Conservation (phyloP, 208 protist genomes). For the Acanthamoeba healyi region DNA sequence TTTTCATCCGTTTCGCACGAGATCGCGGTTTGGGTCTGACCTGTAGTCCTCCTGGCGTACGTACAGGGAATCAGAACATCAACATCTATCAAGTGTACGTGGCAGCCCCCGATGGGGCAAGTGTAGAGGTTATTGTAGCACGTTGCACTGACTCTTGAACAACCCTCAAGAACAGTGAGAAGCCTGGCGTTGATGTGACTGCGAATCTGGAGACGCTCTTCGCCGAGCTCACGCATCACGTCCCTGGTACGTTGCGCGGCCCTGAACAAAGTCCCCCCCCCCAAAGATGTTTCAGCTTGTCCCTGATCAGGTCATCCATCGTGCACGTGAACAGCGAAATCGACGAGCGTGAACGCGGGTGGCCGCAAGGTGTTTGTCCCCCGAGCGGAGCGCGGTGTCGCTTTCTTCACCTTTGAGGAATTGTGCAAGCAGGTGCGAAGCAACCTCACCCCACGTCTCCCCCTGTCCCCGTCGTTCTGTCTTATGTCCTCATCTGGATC, state of each 20-base stretch:
- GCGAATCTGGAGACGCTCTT: conserved; percentile 91
- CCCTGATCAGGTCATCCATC: conserved; percentile 74
- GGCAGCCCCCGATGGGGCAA: neutral
- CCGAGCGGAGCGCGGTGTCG: conserved; percentile 72
- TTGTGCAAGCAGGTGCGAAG: conserved; percentile 80
- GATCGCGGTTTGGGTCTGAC: too few relatives aligned
- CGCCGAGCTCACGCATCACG: conserved; percentile 92
- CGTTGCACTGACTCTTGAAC: neutral
- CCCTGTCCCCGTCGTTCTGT: neutral
- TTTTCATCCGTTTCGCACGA: conserved; percentile 78
- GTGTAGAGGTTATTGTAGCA: neutral
- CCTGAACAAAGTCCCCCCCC: too few relatives aligned
- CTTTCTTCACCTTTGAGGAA: conserved; percentile 85
- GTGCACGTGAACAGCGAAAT: conserved; percentile 51
- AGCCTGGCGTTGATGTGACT: conserved; percentile 84
- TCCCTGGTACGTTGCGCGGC: conserved; percentile 82
- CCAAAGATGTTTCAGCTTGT: too few relatives aligned
- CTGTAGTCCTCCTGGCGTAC: too few relatives aligned
- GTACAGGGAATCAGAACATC: conserved; percentile 34
- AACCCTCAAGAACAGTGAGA: neutral
- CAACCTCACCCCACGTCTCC: neutral
- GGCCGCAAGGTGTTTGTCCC: conserved; percentile 80
- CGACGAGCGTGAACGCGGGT: conserved; percentile 4
- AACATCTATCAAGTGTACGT: conserved; percentile 65
- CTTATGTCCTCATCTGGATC: neutral